Base-by-base conservation (phyloP, 2,329 filamentous ascomycete species). In the Colletotrichum orbiculare region DNA sequence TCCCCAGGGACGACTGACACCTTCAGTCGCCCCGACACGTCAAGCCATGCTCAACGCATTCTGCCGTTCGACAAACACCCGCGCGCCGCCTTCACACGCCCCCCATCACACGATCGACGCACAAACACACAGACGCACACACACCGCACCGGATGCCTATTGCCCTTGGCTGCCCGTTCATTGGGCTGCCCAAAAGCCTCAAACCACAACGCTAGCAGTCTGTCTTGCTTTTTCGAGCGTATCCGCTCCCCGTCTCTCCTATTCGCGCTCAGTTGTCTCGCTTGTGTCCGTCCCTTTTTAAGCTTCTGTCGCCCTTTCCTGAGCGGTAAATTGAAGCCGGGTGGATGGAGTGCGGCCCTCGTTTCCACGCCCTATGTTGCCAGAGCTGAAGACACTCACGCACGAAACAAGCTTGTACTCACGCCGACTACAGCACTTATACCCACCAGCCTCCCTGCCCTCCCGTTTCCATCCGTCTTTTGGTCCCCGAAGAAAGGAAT, bases 261-360 rank as follows among this genome's bases (percentile, higher is more conserved):
- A 62, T 57, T 65, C 58, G 62, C 43, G 47, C 46, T 62, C 58
- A 41, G 56, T 52, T 65, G 58, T 65, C 62, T 65, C 53, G 62
- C 62, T 42, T 65, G 58, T 58, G 58, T 56, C 62, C 52, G 62
- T 65, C 58, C 58, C 62, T 62, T 57, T 60, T 65, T 62, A 65
- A 65, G 52, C 62, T 65, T 65, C 62, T 65, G 62, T 65, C 62
- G 62, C 62, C 62, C 62, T 65, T 65, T 62, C 46, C 52, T 65
- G 62, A 65, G 47, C 58, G 47, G 25, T 15, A 57, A 65, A 47
- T 52, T 37, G 52, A 65, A 62, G 38, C 58, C 47, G 41, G 52
- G n/a, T 35, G 9, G 58, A 11, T 35, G 7, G 58, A 53, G 62
- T 41, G 53, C 47, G 62, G 62, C 55, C 58, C 53, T 57, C 58